These are phyloP conservation scores for Grammothele lineata DNA, from an alignment of 768 basidiomycete species.

Conservation along the genomic window DNA sequence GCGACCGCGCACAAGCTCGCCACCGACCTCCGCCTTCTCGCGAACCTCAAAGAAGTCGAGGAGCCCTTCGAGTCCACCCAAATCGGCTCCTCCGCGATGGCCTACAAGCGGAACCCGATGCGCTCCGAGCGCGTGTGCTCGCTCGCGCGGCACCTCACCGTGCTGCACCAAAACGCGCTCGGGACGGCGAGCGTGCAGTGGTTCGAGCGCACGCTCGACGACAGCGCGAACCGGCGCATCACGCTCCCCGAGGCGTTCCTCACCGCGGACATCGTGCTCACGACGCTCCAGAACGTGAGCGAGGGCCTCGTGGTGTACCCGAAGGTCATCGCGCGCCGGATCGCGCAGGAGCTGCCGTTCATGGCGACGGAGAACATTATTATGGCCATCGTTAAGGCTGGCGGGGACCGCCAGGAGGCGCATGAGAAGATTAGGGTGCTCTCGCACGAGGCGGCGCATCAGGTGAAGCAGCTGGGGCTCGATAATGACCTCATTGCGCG, in stretches of 20 bases:
- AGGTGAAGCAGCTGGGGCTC: conserved; percentile 91
- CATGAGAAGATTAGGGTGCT: conserved; percentile 94
- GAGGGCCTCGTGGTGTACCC: conserved; percentile 99
- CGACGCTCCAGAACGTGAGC: conserved; percentile 92
- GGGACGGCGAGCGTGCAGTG: conserved; percentile 96
- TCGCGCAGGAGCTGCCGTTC: conserved; percentile 94
- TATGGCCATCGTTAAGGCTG: conserved; percentile 95
- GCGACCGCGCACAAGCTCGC: conserved; percentile 98
- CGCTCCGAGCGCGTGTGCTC: conserved; percentile 81
- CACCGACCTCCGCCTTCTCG: conserved; percentile 90
- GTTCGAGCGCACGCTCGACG: conserved; percentile 98
- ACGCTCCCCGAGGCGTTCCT: conserved; percentile 96
- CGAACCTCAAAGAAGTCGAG: conserved; percentile 97
- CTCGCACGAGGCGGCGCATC: conserved; percentile 90
- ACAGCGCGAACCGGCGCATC: conserved; percentile 95
- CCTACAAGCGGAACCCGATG: conserved; percentile 99
- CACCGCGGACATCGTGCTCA: conserved; percentile 93
- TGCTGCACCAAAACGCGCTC: conserved; percentile 91
- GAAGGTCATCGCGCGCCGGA: conserved; percentile 87
- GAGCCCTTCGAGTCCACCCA: conserved; percentile 99
- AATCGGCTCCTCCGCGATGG: conserved; percentile 97
- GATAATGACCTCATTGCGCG: conserved; percentile 96
- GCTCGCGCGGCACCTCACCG: conserved; percentile 93
- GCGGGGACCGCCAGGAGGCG: conserved; percentile 93
- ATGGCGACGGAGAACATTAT: conserved; percentile 99